Conservation (phyloP, 192 early-diverging fungal species). For the Entomortierella beljakovae region DNA sequence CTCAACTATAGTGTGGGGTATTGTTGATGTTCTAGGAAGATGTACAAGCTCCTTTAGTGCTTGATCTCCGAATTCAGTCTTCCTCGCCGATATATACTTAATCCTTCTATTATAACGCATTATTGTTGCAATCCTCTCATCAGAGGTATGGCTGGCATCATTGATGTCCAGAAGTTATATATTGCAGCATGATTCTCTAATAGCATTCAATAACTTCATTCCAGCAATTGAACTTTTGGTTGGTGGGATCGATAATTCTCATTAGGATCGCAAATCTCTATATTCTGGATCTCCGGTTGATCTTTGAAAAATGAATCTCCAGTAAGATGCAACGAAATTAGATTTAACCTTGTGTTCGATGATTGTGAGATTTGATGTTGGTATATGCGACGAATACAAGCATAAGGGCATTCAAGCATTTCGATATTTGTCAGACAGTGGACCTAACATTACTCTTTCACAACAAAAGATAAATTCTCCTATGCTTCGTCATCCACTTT, state of each 20-base stretch:
- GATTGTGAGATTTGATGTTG: background rate
- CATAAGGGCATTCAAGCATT: background rate
- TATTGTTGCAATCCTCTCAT: background rate
- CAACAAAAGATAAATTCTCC: background rate
- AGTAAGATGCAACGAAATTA: background rate
- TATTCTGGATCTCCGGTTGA: background rate
- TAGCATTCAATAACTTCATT: background rate
- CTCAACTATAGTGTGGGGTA: background rate
- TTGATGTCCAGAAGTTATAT: background rate
- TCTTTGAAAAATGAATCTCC: background rate
- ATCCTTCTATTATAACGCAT: background rate
- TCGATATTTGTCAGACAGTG: background rate
- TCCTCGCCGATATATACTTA: background rate
- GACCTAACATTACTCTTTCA: background rate
- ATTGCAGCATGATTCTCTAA: background rate
- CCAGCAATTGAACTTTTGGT: no score
- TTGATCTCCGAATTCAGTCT: background rate
- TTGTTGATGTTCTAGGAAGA: no score
- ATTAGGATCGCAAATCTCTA: background rate
- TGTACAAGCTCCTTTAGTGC: background rate
- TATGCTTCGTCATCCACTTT: background rate
- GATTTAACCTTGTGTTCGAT: background rate
- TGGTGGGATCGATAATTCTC: background rate
- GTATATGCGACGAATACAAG: constrained; percentile 1
- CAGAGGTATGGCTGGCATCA: background rate